Evolutionary conservation across 2,329 filamentous ascomycete species (phyloP).

Genomic region (Ceratocystis cacaofunesta): DNA sequence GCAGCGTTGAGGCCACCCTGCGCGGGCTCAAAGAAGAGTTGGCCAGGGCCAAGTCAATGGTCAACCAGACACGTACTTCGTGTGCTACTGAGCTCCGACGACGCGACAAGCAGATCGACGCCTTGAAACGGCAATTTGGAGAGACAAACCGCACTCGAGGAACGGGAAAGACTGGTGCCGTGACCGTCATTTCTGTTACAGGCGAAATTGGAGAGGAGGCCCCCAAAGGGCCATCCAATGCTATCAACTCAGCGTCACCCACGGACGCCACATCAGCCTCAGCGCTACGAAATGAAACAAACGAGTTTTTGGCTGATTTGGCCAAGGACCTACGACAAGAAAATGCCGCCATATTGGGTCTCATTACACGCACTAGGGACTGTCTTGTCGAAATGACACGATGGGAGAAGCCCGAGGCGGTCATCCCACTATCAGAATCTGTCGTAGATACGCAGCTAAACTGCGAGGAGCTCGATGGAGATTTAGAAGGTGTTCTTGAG

Average conservation of each 20-base stretch:
- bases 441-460: conserved; percentile 25
- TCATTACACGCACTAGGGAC: conserved; percentile 56
- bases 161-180: conserved; percentile 36
- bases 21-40: conserved; percentile 75
- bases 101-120: conserved; percentile 75
- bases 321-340: conserved; percentile 78
- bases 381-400: conserved; percentile 58
- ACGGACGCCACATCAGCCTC: conserved; percentile 18
- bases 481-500: conserved; percentile 63
- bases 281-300: conserved; percentile 65
- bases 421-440: conserved; percentile 15
- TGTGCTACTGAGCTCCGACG: conserved; percentile 86
- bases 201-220: conserved; percentile 37
- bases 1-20: conserved; percentile 57
- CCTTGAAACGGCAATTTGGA: conserved; percentile 71
- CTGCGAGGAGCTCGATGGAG: conserved; percentile 52
- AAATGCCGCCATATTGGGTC: conserved; percentile 64
- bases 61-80: conserved; percentile 69
- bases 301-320: conserved; percentile 73
- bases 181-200: conserved; percentile 43
- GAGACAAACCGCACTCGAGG: conserved; percentile 52
- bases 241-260: background rate
- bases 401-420: conserved; percentile 28
- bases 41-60: conserved; percentile 58
- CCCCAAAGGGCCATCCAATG: conserved; percentile 22